Base-by-base conservation (phyloP, 306 rosid genomes). In the Sicyos edulis region DNA sequence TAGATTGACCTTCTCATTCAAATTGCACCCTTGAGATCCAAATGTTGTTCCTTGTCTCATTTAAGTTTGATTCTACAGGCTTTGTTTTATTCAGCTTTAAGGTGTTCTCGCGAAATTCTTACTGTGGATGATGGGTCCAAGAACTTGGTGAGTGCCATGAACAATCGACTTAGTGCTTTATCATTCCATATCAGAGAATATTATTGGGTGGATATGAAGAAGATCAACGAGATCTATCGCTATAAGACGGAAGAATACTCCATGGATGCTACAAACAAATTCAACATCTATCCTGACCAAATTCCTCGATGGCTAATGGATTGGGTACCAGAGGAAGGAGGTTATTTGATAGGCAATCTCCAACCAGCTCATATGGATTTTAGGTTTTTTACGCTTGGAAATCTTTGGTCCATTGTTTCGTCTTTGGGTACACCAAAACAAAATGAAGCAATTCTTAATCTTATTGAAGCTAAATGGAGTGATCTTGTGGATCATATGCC, bases 331-430 rank as follows among this genome's bases (percentile, higher is more conserved):
- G 92, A 89, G 78, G 87, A 83, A 78, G 97, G 99, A 19, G 99
- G 99, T 34, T 93, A 83, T 80, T 74, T 93, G 65, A 80, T 93
- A 26, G 99, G 99, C 78, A 93, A 91, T 76, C 82, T 93, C 61
- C 99, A 93, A 64, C 99, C 99, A 69, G 97, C 97, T 78, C 97
- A 93, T 77, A 93, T 93, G 99, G 99, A 93, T 85, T 93, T 93
- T 58, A 86, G 99, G 82, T 93, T 91, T 80, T 93, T 93, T 85
- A 88, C 81, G 64, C 97, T 93, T 22, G 99, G 99, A 77, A 93
- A 93, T 85, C 87, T 93, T 68, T 93, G 99, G 97, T 83, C 99
- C 32, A 72, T 93, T 65, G 84, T 93, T 75, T 86, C 97, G 2
- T 93, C 96, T 74, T 81, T 93, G 80, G 95, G 97, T 29, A 93